Base-by-base conservation (phyloP, 805 yeast genomes). In the Blastobotrys peoriensis region DNA sequence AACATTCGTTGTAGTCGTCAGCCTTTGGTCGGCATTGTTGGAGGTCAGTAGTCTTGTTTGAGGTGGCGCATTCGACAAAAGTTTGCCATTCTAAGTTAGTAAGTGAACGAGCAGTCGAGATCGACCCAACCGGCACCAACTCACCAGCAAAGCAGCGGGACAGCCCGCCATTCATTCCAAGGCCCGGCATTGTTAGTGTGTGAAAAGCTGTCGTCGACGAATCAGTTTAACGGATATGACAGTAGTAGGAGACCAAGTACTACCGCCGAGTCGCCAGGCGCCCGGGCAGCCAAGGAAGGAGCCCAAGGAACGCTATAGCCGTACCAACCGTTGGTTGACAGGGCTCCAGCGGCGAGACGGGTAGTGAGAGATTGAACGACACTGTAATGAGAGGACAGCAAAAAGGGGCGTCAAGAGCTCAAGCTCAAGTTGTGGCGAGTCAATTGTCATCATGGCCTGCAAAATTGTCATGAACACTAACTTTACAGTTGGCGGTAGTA, bases 1-100 rank as follows among this genome's bases (percentile, higher is more conserved):
- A 64, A 53, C 78, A 74, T 59, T 74, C 78, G 40, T 62, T 57
- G 62, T 73, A 74, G 55, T 73, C 78, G 43, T 67, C 74, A 16
- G 69, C 66, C 39, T 60, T 54, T n/a, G 67, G 66, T 28, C 58
- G 57, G 60, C 78, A 73, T 46, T 66, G 61, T 15, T 51, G 45
- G 21, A 66, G 62, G 43, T 62, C 62, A 30, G 58, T 54, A 5
- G 72, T 67, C 23, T 55, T 55, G 35, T 62, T 64, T 41, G 67
- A 63, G 10, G 75, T 64, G 59, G 67, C 69, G 59, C 76, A 72
- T 49, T 70, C 74, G 53, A 71, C 59, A 50, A 68, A 71, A 44
- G 62, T 60, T 55, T 71, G 76, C 70, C 70, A 67, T 57, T 66
- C 69, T 61, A 37, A 3, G 44, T 40, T 44, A 43, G 44, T 37